Base-by-base conservation (phyloP, 1,284 basidiomycete species). In the Cystobasidium pallidum region DNA sequence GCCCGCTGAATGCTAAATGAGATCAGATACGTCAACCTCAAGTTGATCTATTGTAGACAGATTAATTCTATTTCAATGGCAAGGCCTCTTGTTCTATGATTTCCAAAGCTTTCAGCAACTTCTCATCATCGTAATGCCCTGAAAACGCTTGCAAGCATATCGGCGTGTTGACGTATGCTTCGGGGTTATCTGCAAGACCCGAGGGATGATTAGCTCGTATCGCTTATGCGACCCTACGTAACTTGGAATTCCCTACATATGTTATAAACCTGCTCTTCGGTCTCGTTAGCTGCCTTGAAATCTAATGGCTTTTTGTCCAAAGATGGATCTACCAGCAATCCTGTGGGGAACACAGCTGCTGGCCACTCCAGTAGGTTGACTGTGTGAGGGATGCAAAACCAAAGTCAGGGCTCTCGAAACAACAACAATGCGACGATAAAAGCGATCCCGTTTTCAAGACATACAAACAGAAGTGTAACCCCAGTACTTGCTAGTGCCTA, bases 341-440 rank as follows among this genome's bases (percentile, higher is more conserved):
- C 85, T 0, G 88, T 88, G 0, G 91, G 91, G 73, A 92, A 84
- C 4, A 86, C 82, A n/a, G 86, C 82, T 1, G 85, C 84, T 0
- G 89, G 84, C 76, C 87, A 90, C 78, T 91, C 89, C 32, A 89
- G 83, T 3, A 84, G 79, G 77, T 91, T 91, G 85, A 86, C 90
- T 52, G 86, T 75, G 77, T 83, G 17, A 4, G 8, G 21, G 2
- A 39, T 24, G 6, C 6, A 24, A 51, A 7, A 41, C 39, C 7
- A 83, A 0, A 89, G 90, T 77, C 89, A 90, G 36, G 55, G 54
- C 4, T 17, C 47, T 62, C 54, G 19, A 45, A 11, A 15, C 2
- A 32, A 15, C 30, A 57, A 61, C 52, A 11, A 55, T 26, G 10
- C 28, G 15, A n/a, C n/a, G n/a, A n/a, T n/a, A n/a, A n/a, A 45